Evolutionary conservation across 371 early-diverging fungal species (phyloP).

Genomic region (Haplosporangium sp.): DNA sequence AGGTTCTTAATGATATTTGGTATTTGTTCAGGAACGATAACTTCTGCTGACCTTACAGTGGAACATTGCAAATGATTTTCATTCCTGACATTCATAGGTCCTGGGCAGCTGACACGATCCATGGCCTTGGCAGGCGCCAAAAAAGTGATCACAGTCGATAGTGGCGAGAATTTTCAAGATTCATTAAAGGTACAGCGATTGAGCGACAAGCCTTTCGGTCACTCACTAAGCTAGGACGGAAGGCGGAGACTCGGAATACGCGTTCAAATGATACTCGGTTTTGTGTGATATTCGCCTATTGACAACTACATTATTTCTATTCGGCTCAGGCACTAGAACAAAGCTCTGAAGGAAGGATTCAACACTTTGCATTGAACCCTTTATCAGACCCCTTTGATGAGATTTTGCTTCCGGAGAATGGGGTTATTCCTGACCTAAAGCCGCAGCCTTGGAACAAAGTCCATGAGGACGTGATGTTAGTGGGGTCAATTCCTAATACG

Average conservation of each 20-base stretch:
- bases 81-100: conserved; percentile 17
- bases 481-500: conserved; percentile 38
- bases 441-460: conserved; percentile 38
- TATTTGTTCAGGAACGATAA: not conserved
- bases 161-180: conserved; percentile 13
- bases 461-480: conserved; percentile 31
- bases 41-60: too few relatives aligned
- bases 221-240: not conserved
- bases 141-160: conserved; percentile 35
- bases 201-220: not conserved
- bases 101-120: conserved; percentile 47
- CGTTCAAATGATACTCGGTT: too few relatives aligned
- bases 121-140: conserved; percentile 49
- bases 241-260: too few relatives aligned
- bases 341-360: conserved; percentile 30
- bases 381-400: conserved; percentile 27
- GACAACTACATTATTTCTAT: not conserved
- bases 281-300: not conserved
- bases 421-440: conserved; percentile 8
- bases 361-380: conserved; percentile 22
- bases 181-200: conserved; percentile 24
- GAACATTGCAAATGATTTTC: not conserved
- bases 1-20: too few relatives aligned
- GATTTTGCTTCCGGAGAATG: conserved; percentile 7
- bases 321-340: conserved; percentile 19